Evolutionary conservation across 129 eudicot genomes (phyloP), one percentile per base, ranked within the genome.

Genomic region (Mikania micrantha): DNA sequence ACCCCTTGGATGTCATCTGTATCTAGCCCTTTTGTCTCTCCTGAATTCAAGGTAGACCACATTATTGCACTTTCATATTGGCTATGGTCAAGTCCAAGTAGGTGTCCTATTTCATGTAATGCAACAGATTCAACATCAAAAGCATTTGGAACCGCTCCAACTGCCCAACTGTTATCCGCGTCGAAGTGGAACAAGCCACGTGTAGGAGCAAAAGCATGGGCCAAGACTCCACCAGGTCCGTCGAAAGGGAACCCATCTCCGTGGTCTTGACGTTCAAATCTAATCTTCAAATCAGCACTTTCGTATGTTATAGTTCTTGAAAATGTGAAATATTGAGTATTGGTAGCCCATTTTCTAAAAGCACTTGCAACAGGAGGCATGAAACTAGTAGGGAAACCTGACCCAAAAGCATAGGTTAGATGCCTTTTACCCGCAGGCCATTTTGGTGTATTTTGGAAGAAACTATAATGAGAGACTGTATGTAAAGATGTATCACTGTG

Each of bases 11-110:
- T 73, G 40, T 78, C 79, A 39, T 78, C 83, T 12, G 67, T 20
- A 65, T 3, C 27, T 60, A 73, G 12, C 6, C 78, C 79, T 73
- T 73, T 78, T 7, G 25, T 73, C 16, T 35, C 67, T 11, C 79
- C 75, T 0, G 76, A 3, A 0, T 0, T 60, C 11, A 77, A 39
- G 3, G 38, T 2, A 17, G 67, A 27, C 71, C 70, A 77, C 81
- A 70, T 70, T 40, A 70, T 63, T 3, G 84, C 73, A 39, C 40
- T 22, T 32, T 29, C 13, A 39, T 45, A 42, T 15, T 59, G 63
- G 72, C 76, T 70, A 69, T 77, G 81, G 20, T 27, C 76, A 61
- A 77, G 76, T 27, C 81, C 79, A 20, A 74, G 79, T 9, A 74
- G 40, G 41, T 74, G 79, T 16, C 79, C 73, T 21, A 74, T 74